These are phyloP conservation scores for Beauveria asiatica DNA, from an alignment of 2,329 filamentous ascomycete species.

Conservation along the genomic window DNA sequence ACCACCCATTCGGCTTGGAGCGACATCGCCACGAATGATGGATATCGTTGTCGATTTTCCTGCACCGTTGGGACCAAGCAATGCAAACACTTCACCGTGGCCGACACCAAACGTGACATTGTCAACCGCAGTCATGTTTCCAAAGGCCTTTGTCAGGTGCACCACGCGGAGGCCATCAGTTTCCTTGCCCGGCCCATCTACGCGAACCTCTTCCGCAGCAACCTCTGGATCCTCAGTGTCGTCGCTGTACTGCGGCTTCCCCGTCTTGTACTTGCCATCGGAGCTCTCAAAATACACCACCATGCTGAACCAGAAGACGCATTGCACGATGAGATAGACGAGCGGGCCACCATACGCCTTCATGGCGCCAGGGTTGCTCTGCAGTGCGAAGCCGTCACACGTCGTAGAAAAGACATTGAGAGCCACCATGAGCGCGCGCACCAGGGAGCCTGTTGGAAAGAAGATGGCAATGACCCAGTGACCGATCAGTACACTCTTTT, in stretches of 20 bases:
- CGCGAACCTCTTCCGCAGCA: slow-evolving; percentile 18
- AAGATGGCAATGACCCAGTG: slow-evolving; percentile 65
- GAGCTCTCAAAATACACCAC: slow-evolving; percentile 72
- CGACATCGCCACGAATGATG: slow-evolving; percentile 64
- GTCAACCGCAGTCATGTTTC: slow-evolving; percentile 55
- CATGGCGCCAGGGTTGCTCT: slow-evolving; percentile 59
- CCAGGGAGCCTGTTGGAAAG: slow-evolving; percentile 63
- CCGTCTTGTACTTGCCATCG: slow-evolving; percentile 12
- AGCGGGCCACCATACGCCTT: slow-evolving; percentile 71
- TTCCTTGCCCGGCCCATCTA: slow-evolving; percentile 21
- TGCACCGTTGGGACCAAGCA: slow-evolving; percentile 70
- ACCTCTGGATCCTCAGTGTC: slow-evolving; percentile 20
- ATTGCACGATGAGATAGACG: slow-evolving; percentile 65
- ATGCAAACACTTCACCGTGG: slow-evolving; percentile 61
- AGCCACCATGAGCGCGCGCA: slow-evolving; percentile 61
- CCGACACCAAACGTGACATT: slow-evolving; percentile 63
- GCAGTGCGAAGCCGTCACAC: slow-evolving; percentile 53
- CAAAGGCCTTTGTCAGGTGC: slow-evolving; percentile 61
- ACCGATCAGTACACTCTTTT: slow-evolving; percentile 56
- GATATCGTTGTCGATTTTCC: slow-evolving; percentile 68
- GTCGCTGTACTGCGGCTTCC: slow-evolving; percentile 13
- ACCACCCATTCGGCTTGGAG: slow-evolving; percentile 44
- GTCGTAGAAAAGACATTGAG: slow-evolving; percentile 72
- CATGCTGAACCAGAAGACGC: slow-evolving; percentile 55
- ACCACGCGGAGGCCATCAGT: slow-evolving; percentile 50